Evolutionary conservation across 352 stramenopile genomes (phyloP).

Genomic region (Pythium aphanidermatum): DNA sequence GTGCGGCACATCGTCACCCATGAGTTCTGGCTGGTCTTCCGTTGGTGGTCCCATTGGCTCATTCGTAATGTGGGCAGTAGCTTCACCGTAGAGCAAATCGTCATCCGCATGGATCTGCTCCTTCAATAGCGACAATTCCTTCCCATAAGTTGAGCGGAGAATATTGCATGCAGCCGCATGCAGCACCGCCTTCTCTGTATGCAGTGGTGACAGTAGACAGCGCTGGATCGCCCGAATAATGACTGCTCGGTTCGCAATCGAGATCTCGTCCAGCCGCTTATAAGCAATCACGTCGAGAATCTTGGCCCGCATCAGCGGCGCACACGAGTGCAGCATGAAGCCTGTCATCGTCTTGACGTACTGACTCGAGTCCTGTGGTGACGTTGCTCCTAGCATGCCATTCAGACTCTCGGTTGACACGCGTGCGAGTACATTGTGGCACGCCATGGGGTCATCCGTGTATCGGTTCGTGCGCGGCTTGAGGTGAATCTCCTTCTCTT

Average conservation of each 20-base stretch:
- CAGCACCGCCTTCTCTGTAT: conserved; percentile 57
- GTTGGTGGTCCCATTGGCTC: too few relatives aligned
- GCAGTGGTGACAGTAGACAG: conserved; percentile 61
- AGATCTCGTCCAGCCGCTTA: conserved; percentile 60
- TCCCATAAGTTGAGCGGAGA: conserved; percentile 56
- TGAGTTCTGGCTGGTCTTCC: too few relatives aligned
- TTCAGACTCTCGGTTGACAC: conserved; percentile 64
- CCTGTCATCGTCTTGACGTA: conserved; percentile 80
- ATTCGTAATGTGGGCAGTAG: conserved; percentile 12
- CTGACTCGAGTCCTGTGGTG: conserved; percentile 62
- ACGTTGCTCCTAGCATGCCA: conserved; percentile 69
- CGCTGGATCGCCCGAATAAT: conserved; percentile 77
- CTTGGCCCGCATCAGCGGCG: conserved; percentile 47
- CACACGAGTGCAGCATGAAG: conserved; percentile 77
- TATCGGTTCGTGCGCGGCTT: conserved; percentile 41
- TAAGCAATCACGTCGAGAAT: conserved; percentile 76
- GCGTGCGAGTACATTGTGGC: conserved; percentile 63
- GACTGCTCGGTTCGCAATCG: conserved; percentile 61
- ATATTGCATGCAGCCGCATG: conserved; percentile 68
- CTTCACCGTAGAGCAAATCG: conserved; percentile 32
- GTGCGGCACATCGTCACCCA: conserved; percentile 38
- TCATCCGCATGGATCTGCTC: conserved; percentile 73
- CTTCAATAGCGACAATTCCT: conserved; percentile 70
- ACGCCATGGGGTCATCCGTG: conserved; percentile 57
- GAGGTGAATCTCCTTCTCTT: conserved; percentile 60